phyloP scores from a whole-genome alignment of 1,139 yeast genomes.

The Pichia cactophila region DNA sequence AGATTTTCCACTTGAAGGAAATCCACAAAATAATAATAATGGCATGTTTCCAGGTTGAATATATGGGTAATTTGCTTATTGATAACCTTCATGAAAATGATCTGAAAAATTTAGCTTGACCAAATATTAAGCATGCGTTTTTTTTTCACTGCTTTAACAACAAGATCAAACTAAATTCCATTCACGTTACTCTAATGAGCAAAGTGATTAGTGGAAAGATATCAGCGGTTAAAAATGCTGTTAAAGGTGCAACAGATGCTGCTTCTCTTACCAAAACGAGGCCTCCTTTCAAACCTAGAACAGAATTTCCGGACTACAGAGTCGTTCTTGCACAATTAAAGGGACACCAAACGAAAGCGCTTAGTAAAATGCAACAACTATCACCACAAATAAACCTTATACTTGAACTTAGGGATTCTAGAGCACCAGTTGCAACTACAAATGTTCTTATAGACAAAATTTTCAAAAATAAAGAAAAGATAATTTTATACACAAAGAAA shows the following conservation, averaged over 20 bases:
- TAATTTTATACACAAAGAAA: slow-evolving; percentile 62
- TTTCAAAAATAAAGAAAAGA: slow-evolving; percentile 48
- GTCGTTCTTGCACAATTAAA: slow-evolving; percentile 73
- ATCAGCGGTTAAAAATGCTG: background rate
- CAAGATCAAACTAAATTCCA: background rate
- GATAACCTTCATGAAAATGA: background rate
- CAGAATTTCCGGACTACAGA: slow-evolving; percentile 56
- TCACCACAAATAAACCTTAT: slow-evolving; percentile 78
- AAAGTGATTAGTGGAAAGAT: background rate
- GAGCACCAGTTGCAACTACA: slow-evolving; percentile 83
- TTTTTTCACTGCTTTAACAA: background rate
- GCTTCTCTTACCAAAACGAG: background rate
- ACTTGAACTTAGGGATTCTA: slow-evolving; percentile 75
- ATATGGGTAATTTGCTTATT: background rate
- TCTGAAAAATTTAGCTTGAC: background rate
- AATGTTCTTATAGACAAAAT: slow-evolving; percentile 74
- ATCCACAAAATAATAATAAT: slow-evolving; percentile 72
- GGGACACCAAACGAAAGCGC: slow-evolving; percentile 84
- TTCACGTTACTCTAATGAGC: background rate
- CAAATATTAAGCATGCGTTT: background rate
- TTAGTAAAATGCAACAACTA: slow-evolving; percentile 58
- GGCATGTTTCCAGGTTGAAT: slow-evolving; percentile 54
- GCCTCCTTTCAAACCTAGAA: slow-evolving; percentile 22
- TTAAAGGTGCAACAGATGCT: background rate
- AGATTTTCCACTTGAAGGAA: slow-evolving; percentile 80